Percentiles rank a stretch among this genome's conserved stretches.
These are phyloP conservation scores for Cetradonia linearis DNA, from an alignment of 495 filamentous ascomycete species.

Conservation along the genomic window DNA sequence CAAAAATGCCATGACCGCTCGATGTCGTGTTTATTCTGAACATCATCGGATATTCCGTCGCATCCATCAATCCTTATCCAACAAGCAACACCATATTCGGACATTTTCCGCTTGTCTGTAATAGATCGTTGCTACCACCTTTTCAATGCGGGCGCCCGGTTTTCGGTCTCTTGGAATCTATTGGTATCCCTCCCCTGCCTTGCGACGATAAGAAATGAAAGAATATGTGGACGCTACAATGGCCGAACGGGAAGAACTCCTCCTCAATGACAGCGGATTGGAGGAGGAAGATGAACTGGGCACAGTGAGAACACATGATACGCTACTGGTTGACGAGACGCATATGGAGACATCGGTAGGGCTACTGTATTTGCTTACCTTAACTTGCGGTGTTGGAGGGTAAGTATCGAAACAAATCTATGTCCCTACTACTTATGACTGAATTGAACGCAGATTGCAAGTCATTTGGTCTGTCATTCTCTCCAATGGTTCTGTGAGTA, in stretches of 20 bases:
- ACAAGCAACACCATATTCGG: background rate
- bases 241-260: conserved; percentile 3
- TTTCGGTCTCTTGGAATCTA: background rate
- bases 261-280: background rate
- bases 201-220: background rate
- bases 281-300: conserved; percentile 1
- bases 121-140: background rate
- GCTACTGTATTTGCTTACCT: conserved; percentile 2
- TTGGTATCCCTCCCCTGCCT: background rate
- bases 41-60: background rate
- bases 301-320: background rate
- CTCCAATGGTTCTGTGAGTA: conserved; percentile 21
- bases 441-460: conserved; percentile 9
- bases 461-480: conserved; percentile 21
- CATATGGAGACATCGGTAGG: background rate
- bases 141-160: background rate
- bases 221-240: background rate
- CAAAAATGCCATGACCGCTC: background rate
- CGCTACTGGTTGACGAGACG: conserved; percentile 5
- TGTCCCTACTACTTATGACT: background rate
- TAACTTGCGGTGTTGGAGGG: conserved; percentile 17
- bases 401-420: background rate
- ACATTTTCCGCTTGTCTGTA: background rate
- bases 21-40: background rate
- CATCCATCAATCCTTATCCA: background rate